Evolutionary conservation across 257 asterid species (phyloP), one percentile per base, ranked within the genome.

Genomic region (Dorcoceras hygrometricum): DNA sequence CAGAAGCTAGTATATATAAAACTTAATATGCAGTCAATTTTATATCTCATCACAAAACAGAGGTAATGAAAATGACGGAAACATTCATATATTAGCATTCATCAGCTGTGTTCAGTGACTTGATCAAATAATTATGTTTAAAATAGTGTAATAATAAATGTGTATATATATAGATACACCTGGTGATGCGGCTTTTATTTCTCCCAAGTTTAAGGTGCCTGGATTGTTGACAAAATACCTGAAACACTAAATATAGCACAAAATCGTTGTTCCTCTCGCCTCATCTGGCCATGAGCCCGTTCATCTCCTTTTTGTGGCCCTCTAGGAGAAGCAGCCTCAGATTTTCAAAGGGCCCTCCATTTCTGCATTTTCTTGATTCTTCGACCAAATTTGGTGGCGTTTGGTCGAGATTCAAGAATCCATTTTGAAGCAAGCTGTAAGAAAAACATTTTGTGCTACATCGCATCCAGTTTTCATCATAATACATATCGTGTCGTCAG

Each of bases 361-460:
- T 63, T 23, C 28, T 23, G 28, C 3, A 43, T 23, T 71, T 65
- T 57, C 48, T 65, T 24, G 62, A 74, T 74, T 77, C 79, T 82
- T 82, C 83, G 87, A 82, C 71, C 81, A 82, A 77, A 79, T 74
- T 73, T 53, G 65, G 83, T 75, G 84, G 65, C 27, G 54, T 23
- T 28, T 9, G 69, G 69, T 68, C 71, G 78, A 75, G 84, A 69
- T 82, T 84, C 87, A 82, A 77, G 75, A 63, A 62, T 46, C 69
- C 59, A 7, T 31, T 26, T 28, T 4, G 34, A 8, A 43, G 9
- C 26, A 31, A 59, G 26, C 55, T 39, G 79, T 65, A 75, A 20
- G 64, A 22, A 24, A 27, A 7, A 29, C 22, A 11, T 11, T 39
- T 24, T 12, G 26, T 56, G 58, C 46, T 43, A 10, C 5, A 2